Conservation (phyloP, 192 early-diverging fungal species). For the Chytriomyces sp. region DNA sequence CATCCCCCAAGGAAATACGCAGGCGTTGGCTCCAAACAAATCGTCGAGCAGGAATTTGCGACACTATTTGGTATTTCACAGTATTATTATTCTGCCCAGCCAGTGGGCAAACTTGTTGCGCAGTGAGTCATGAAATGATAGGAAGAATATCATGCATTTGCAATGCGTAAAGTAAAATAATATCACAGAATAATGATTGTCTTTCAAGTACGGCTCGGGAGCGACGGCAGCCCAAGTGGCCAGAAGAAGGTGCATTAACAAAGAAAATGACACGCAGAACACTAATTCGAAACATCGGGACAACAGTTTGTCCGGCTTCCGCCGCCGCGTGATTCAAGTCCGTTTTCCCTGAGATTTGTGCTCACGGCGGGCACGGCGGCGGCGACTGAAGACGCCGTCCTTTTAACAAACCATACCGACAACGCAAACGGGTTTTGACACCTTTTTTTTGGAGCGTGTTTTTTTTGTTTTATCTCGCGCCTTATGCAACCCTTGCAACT, state of each 20-base stretch:
- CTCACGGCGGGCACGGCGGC: slow-evolving; percentile 76
- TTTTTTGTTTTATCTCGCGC: slow-evolving; percentile 23
- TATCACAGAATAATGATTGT: slow-evolving; percentile 22
- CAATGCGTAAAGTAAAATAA: too few species aligned
- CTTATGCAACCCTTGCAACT: slow-evolving; percentile 35
- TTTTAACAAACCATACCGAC: slow-evolving; percentile 88
- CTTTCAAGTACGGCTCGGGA: slow-evolving; percentile 58
- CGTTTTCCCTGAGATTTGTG: slow-evolving; percentile 79
- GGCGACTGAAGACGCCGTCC: slow-evolving; percentile 69
- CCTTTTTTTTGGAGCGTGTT: slow-evolving; percentile 10
- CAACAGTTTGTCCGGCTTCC: slow-evolving; percentile 78
- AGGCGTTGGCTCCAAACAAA: too few species aligned
- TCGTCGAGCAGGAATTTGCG: too few species aligned
- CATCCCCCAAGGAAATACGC: too few species aligned
- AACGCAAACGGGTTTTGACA: slow-evolving; percentile 60
- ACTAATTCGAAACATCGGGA: background rate
- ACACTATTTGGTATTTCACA: too few species aligned
- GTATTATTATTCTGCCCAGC: too few species aligned
- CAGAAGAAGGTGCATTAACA: slow-evolving; percentile 52
- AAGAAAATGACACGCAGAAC: background rate
- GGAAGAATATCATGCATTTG: too few species aligned
- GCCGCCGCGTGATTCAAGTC: slow-evolving; percentile 56
- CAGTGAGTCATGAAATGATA: too few species aligned
- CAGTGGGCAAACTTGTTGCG: too few species aligned
- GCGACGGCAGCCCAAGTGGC: slow-evolving; percentile 64